Percentiles rank a stretch among this genome's conserved stretches.
phyloP scores from a whole-genome alignment of 352 stramenopile genomes.

The Pythium biforme region DNA sequence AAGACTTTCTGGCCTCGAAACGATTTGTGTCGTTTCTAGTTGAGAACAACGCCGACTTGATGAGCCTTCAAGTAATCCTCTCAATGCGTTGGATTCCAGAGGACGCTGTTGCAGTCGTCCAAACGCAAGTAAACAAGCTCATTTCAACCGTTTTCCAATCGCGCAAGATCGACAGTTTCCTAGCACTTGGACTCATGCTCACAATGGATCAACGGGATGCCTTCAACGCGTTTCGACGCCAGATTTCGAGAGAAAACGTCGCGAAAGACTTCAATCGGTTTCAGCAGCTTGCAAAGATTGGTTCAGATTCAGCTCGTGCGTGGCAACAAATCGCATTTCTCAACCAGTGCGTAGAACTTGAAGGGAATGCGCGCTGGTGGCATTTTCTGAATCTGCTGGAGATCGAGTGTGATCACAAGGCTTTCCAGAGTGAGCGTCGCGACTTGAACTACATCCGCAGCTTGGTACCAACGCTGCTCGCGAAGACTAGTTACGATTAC shows the following conservation, averaged over 20 bases:
- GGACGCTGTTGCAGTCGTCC: slow-evolving; percentile 44
- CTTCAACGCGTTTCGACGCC: slow-evolving; percentile 66
- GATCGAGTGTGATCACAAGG: slow-evolving; percentile 76
- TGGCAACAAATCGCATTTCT: slow-evolving; percentile 84
- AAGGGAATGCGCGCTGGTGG: slow-evolving; percentile 82
- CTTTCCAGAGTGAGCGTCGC: slow-evolving; percentile 65
- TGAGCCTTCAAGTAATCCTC: slow-evolving; percentile 66
- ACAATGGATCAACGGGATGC: slow-evolving; percentile 72
- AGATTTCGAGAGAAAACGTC: slow-evolving; percentile 80
- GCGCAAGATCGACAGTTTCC: slow-evolving; percentile 62
- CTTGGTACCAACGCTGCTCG: slow-evolving; percentile 61
- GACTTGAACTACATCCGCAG: slow-evolving; percentile 68
- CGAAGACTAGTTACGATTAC: slow-evolving; percentile 73
- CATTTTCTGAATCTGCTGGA: slow-evolving; percentile 76
- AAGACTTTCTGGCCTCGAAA: slow-evolving; percentile 58
- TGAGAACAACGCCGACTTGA: slow-evolving; percentile 55
- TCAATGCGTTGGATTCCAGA: slow-evolving; percentile 60
- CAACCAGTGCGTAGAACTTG: slow-evolving; percentile 76
- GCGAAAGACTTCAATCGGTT: slow-evolving; percentile 82
- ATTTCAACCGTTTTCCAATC: slow-evolving; percentile 73
- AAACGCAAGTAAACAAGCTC: slow-evolving; percentile 51
- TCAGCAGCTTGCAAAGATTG: slow-evolving; percentile 70
- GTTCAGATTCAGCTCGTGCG: slow-evolving; percentile 65
- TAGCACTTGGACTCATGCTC: slow-evolving; percentile 71
- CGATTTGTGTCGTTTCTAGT: slow-evolving; percentile 67